Evolutionary conservation across 2,329 filamentous ascomycete genomes (phyloP), one percentile per base, ranked within the genome.

Genomic region (Cladosporium sp.): DNA sequence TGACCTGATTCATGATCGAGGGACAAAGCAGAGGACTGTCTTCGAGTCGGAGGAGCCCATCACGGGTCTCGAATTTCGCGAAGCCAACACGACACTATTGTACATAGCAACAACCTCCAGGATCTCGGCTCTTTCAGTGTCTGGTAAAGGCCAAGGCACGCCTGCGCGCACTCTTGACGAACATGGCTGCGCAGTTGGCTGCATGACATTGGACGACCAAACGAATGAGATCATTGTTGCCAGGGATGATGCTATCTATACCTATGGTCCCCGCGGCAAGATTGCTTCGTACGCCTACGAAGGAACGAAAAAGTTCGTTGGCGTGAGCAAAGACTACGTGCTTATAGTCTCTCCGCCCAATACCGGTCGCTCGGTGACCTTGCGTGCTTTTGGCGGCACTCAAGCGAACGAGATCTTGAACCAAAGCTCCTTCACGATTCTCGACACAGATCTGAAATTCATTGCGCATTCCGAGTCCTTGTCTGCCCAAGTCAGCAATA

Each of bases 21-120:
- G 95, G 20, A 92, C 93, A 11, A 92, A 91, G 71, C 94, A 99
- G 73, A 86, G 94, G 55, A 94, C 93, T 36, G 90, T 99, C 9
- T 94, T 96, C 75, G 94, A 99, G 71, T 96, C 92, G 0, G 92
- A 97, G 67, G 94, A 99, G 72, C 95, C 94, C 0, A 87, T 99
- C 9, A 99, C 94, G 0, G 93, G 92, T 1, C 86, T 99, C 14
- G 89, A 94, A 69, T 88, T 96, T 61, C 78, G 85, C 47, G 80
- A 82, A 67, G 82, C 82, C 5, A 77, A 77, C 49, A 80, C 80
- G 42, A 94, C 89, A 1, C 93, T 89, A 0, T 80, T 99, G 0
- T 97, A 96, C 72, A 89, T 99, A 58, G 90, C 92, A 3, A 99
- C 94, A 0, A 97, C 92, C 0, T 88, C 86, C 30, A 86, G 91